Evolutionary conservation across 2,329 filamentous ascomycete species (phyloP), one percentile per base, ranked within the genome.

Genomic region (Cytospora piceicola): DNA sequence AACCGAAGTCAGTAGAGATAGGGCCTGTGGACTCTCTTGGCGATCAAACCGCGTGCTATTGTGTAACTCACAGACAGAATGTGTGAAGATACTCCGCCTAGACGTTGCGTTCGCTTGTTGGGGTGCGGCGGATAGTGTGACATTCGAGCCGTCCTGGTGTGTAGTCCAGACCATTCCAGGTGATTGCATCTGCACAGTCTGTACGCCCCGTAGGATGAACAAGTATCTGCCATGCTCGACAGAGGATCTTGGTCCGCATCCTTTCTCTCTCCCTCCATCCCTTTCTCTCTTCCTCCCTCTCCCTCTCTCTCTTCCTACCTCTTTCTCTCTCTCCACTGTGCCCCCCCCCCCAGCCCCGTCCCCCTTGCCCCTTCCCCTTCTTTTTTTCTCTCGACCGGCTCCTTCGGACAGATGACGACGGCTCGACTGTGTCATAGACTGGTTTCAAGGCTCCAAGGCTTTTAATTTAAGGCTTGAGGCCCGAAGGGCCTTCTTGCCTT

Each of bases 401-500:
- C 27, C 42, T 5, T 22, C 22, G 8, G 30, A 34, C n/a, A 24
- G 36, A 29, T 46, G 22, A 46, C n/a, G 36, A 49, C 36, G 27
- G 9, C 36, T 9, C n/a, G 9, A 14, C 29, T 32, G 17, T 2
- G 27, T 34, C 24, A 49, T 49, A 49, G n/a, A 24, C 6, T 22
- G n/a, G 11, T 9, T 7, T 36, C 30, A 32, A 5, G 9, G 30
- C 30, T 32, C 30, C 32, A 36, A 36, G 32, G n/a, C 46, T 49
- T 20, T 27, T 5, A 36, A 57, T 20, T 27, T 5, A 36, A 57
- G 60, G 52, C 24, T 56, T 63, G 29, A 63, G 60, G 60, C 36
- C 60, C 60, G 60, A 63, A 63, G 60, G 29, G 36, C 60, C 60
- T 63, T 56, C 11, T 32, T 22, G 15, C 29, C 52, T 39, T 42